A percentile compares a stretch with the other conserved stretches of the same genome.
Evolutionary conservation across 306 rosid species (phyloP).

Genomic region (Cucumis hystrix): DNA sequence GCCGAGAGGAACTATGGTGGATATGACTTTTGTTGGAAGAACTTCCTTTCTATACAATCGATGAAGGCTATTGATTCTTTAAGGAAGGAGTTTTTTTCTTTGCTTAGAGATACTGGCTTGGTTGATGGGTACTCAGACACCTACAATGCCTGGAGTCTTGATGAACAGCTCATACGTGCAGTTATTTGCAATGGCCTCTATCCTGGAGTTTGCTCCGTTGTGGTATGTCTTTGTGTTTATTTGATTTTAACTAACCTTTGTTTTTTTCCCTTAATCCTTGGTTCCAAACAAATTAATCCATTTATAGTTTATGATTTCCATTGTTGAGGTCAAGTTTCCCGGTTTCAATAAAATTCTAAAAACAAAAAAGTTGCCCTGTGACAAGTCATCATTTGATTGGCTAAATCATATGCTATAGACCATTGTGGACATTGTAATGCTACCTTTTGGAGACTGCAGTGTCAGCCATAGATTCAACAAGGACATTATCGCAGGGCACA

Average conservation of each 20-base stretch:
- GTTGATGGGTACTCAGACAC: conserved; percentile 45
- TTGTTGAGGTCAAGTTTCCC: background rate
- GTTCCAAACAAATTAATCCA: background rate
- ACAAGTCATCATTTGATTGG: background rate
- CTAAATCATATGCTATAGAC: background rate
- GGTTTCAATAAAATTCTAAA: background rate
- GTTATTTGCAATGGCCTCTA: conserved; percentile 80
- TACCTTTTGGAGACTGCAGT: background rate
- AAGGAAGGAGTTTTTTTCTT: conserved; percentile 56
- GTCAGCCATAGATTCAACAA: background rate
- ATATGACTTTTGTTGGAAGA: conserved; percentile 90
- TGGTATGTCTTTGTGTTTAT: conserved; percentile 36
- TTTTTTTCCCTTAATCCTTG: background rate
- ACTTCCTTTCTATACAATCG: conserved; percentile 73
- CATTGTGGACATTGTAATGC: background rate
- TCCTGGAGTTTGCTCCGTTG: conserved; percentile 90
- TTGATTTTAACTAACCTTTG: background rate
- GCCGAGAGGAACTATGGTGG: conserved; percentile 71
- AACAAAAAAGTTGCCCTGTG: background rate
- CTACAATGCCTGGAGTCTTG: conserved; percentile 54
- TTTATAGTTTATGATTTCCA: background rate
- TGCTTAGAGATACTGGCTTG: conserved; percentile 64
- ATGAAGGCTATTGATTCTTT: conserved; percentile 95
- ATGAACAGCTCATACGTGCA: conserved; percentile 60
- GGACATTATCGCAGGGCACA: background rate